Conservation (phyloP, 139 green algal species). For the Asterochloris sp. region DNA sequence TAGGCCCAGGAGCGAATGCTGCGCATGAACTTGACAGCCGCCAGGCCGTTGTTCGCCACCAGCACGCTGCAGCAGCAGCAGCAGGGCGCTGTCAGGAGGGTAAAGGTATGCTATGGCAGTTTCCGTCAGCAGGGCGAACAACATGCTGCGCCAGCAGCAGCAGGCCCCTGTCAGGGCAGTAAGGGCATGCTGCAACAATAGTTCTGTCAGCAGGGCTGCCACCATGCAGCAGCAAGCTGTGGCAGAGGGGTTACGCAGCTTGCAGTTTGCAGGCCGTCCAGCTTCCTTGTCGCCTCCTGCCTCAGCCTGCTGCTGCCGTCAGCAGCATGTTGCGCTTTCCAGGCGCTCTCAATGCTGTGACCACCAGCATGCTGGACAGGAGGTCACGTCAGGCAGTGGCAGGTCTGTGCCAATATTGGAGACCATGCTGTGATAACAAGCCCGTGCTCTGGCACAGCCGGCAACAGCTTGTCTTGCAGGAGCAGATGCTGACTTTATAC, state of each 20-base stretch:
- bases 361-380: not conserved
- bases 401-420: not conserved
- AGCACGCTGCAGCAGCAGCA: slow-evolving; percentile 64
- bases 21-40: slow-evolving; percentile 97
- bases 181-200: not conserved
- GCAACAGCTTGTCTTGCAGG: not conserved
- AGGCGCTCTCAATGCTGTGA: too few species aligned
- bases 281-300: too few species aligned
- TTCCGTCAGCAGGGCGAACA: not conserved
- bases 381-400: not conserved
- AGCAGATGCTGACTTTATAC: not conserved
- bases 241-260: not conserved
- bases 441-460: not conserved
- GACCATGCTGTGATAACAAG: not conserved
- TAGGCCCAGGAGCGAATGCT: slow-evolving; percentile 80
- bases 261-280: not conserved
- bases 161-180: not conserved
- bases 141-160: not conserved
- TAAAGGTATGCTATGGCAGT: not conserved
- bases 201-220: not conserved
- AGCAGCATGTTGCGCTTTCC: too few species aligned
- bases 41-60: slow-evolving; percentile 94
- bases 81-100: not conserved
- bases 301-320: too few species aligned
- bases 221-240: not conserved